phyloP scores from a whole-genome alignment of 2,329 filamentous ascomycete genomes.

The Pezicula rhizophila region DNA sequence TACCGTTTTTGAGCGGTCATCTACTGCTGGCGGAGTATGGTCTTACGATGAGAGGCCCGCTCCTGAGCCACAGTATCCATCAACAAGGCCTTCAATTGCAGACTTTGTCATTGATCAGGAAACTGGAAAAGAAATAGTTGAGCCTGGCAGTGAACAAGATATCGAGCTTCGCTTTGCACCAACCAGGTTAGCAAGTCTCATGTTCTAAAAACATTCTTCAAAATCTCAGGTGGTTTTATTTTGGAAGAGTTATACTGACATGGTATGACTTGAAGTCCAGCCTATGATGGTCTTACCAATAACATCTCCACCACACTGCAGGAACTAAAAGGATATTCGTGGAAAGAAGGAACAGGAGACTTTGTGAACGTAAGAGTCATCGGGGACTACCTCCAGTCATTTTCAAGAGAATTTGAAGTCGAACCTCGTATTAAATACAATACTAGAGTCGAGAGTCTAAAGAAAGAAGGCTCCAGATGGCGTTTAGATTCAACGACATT shows the following conservation, averaged over 20 bases:
- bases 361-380: constrained; percentile 18
- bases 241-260: neutral
- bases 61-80: constrained; percentile 17
- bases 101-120: constrained; percentile 7
- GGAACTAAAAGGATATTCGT: constrained; percentile 17
- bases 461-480: constrained; percentile 17
- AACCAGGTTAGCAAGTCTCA: constrained; percentile 14
- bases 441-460: constrained; percentile 18
- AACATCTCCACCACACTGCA: constrained; percentile 21
- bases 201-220: neutral
- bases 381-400: constrained; percentile 17
- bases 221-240: no score
- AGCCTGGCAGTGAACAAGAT: neutral
- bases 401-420: constrained; percentile 12
- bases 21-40: constrained; percentile 48
- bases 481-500: constrained; percentile 11
- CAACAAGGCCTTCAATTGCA: constrained; percentile 15
- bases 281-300: constrained; percentile 20
- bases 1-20: constrained; percentile 45
- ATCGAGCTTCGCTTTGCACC: constrained; percentile 18
- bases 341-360: constrained; percentile 18
- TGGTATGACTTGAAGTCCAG: constrained; percentile 10
- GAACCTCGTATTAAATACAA: constrained; percentile 15
- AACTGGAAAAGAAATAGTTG: neutral
- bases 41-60: constrained; percentile 23